Base-by-base conservation (phyloP, 805 yeast species). In the Cyberlindnera xishuangbannaensis region DNA sequence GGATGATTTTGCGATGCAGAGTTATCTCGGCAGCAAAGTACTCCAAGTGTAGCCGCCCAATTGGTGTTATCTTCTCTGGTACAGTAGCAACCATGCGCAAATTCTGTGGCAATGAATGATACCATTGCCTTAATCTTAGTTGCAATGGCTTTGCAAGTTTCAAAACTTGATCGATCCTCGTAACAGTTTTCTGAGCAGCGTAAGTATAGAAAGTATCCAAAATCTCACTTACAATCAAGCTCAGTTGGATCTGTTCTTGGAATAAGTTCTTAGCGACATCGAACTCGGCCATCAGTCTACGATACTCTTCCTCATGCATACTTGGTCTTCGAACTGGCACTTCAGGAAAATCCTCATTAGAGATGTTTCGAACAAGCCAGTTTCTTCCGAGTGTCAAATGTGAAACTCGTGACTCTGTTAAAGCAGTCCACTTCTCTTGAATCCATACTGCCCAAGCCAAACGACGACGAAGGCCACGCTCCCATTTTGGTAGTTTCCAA, bases 401-500 rank as follows among this genome's bases (percentile, higher is more conserved):
- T 1, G 95, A 80, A 2, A 95, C 95, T 27, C 96, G 65, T 0
- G 88, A 76, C 50, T 85, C 94, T 33, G 77, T 74, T 30, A 88
- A 60, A 2, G 95, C 66, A 8, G 81, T 69, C 97, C 97, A 90
- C 53, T 88, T 86, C 51, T 87, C 96, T 56, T 87, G 95, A 32
- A 83, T 65, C 67, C 76, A 90, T 2, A 87, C 92, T 0, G 97
- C 97, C 97, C 98, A 90, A 1, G 97, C 95, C 30, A 90, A 60
- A 38, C 97, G 67, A 47, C 85, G 73, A 33, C 98, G 68, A 30
- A 90, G 61, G 6, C 95, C 94, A 31, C 95, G 68, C 53, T 90
- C 98, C 97, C 97, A 92, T 47, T 81, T 79, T 0, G 97, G 97
- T 22, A 90, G 61, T 49, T 83, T 78, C 98, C 98, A 90, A 43